Conservation (phyloP, 139 green algal species). For the Chlamydomonas incerta region DNA sequence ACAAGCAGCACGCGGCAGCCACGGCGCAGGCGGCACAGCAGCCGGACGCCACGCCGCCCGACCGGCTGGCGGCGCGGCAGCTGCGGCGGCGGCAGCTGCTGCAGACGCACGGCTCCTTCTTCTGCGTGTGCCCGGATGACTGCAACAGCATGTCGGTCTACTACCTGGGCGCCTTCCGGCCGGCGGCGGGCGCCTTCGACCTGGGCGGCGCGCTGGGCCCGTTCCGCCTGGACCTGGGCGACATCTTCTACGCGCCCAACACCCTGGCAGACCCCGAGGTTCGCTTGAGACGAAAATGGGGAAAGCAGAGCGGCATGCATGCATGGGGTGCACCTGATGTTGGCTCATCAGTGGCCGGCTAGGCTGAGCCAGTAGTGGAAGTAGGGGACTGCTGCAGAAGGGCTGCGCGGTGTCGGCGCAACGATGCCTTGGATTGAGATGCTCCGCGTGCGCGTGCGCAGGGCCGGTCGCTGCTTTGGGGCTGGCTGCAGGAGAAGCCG, state of each 20-base stretch:
- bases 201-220: conserved; percentile 41
- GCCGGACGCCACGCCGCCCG: too few species aligned
- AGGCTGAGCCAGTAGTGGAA: too few species aligned
- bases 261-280: conserved; percentile 49
- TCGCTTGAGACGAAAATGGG: too few species aligned
- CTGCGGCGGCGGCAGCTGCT: background rate
- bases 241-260: conserved; percentile 70
- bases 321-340: too few species aligned
- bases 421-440: too few species aligned
- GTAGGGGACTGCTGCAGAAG: too few species aligned
- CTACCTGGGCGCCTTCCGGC: conserved; percentile 45
- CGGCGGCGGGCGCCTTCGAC: conserved; percentile 14
- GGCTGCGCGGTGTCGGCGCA: too few species aligned
- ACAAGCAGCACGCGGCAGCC: too few species aligned
- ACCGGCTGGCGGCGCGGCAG: background rate
- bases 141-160: conserved; percentile 61
- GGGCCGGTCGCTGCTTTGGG: conserved; percentile 80
- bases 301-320: too few species aligned
- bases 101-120: conserved; percentile 18
- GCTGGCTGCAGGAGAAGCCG: conserved; percentile 82
- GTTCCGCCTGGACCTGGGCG: conserved; percentile 61
- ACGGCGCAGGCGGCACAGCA: too few species aligned
- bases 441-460: background rate
- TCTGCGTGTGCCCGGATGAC: conserved; percentile 66
- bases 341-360: too few species aligned